Evolutionary conservation across 192 early-diverging fungal genomes (phyloP).

Genomic region (Phlyctochytrium bullatum): DNA sequence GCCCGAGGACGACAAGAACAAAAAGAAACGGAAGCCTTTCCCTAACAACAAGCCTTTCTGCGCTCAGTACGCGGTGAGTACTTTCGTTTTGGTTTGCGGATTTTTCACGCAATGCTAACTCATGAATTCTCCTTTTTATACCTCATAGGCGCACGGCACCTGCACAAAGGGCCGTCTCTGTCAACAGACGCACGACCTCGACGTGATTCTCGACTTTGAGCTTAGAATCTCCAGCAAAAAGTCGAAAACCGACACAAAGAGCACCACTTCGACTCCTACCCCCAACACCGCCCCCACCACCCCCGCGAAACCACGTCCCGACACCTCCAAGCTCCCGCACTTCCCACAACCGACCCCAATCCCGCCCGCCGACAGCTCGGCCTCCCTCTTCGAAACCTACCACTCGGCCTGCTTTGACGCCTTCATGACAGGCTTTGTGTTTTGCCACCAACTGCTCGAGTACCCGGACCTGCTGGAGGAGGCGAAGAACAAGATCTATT

Average conservation of each 20-base stretch:
- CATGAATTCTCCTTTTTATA: too few species aligned
- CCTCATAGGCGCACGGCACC: constrained; percentile 67
- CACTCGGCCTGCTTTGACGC: constrained; percentile 95
- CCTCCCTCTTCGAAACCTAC: constrained; percentile 52
- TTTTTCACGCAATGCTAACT: too few species aligned
- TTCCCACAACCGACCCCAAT: background rate
- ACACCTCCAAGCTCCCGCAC: constrained; percentile 5
- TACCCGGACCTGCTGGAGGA: constrained; percentile 12
- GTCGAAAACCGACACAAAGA: background rate
- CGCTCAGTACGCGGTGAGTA: constrained; percentile 78
- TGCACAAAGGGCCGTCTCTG: constrained; percentile 71
- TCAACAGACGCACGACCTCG: constrained; percentile 76
- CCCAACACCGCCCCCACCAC: constrained; percentile 15
- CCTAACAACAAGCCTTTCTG: constrained; percentile 60
- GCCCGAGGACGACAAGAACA: background rate
- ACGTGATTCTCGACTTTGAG: constrained; percentile 80
- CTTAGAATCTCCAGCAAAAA: constrained; percentile 37
- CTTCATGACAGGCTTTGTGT: constrained; percentile 94
- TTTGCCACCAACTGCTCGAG: constrained; percentile 55
- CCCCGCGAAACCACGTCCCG: constrained; percentile 10
- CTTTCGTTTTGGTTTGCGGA: background rate
- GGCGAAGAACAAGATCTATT: constrained; percentile 78
- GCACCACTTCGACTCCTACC: background rate
- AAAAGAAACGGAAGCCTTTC: constrained; percentile 15
- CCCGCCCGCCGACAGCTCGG: constrained; percentile 7